Evolutionary conservation across 192 early-diverging fungal genomes (phyloP).

Genomic region (Entomortierella beljakovae): DNA sequence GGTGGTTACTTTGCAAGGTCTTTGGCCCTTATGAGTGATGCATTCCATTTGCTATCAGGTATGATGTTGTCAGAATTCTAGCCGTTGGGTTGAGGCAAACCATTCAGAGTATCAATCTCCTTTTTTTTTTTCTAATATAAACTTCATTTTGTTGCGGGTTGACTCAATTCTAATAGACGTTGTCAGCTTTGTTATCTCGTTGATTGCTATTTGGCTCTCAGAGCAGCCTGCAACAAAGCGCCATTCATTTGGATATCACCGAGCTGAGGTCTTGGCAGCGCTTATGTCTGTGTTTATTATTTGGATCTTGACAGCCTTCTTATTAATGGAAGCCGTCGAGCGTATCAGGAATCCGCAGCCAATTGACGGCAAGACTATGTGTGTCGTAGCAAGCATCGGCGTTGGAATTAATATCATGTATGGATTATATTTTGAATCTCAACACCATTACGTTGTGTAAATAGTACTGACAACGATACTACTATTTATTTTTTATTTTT

Average conservation of each 20-base stretch:
- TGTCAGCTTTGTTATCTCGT: constrained; percentile 78
- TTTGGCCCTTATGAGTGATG: constrained; percentile 79
- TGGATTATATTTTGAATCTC: constrained; percentile 31
- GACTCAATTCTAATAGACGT: constrained; percentile 58
- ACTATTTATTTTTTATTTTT: neutral
- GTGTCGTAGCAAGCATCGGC: constrained; percentile 75
- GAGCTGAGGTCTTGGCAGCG: constrained; percentile 85
- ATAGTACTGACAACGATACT: too few species aligned
- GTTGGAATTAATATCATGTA: constrained; percentile 82
- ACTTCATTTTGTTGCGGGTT: neutral
- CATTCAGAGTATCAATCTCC: neutral
- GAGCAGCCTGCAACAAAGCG: constrained; percentile 55
- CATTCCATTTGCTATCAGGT: constrained; percentile 81
- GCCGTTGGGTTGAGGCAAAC: neutral
- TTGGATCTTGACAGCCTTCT: constrained; percentile 77
- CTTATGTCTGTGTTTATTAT: constrained; percentile 80
- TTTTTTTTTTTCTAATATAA: neutral
- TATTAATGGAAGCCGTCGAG: constrained; percentile 79
- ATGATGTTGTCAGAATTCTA: constrained; percentile 7
- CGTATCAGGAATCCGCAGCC: constrained; percentile 70
- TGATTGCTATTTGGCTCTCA: constrained; percentile 62
- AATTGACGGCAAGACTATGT: constrained; percentile 80
- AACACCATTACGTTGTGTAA: too few species aligned
- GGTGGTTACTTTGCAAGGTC: constrained; percentile 72
- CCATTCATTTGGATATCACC: constrained; percentile 78